Evolutionary conservation across 2,329 filamentous ascomycete species (phyloP).

Genomic region (Pseudogymnoascus pannorum): DNA sequence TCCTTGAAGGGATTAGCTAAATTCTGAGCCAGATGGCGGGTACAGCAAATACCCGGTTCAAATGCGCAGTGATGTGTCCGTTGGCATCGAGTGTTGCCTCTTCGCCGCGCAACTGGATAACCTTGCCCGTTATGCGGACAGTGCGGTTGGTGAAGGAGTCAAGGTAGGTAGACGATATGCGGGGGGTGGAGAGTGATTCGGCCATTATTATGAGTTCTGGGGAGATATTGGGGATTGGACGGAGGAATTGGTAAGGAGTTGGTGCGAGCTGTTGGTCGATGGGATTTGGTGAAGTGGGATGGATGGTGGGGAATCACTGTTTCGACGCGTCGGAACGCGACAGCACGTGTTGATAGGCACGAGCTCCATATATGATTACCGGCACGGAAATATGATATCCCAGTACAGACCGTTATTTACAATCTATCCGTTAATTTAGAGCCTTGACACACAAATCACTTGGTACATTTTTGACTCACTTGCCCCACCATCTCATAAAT

Average conservation of each 20-base stretch:
- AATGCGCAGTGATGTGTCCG: constrained; percentile 64
- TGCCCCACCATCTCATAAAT: constrained; percentile 9
- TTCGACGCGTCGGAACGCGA: constrained; percentile 9
- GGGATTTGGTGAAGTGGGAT: constrained; percentile 2
- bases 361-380: neutral
- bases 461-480: constrained; percentile 6
- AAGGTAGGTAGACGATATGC: constrained; percentile 74
- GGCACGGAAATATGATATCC: neutral
- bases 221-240: neutral
- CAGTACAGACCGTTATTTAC: neutral
- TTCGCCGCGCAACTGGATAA: constrained; percentile 74
- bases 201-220: constrained; percentile 47
- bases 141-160: constrained; percentile 66
- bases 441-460: neutral
- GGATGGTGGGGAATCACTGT: constrained; percentile 8
- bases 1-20: constrained; percentile 44
- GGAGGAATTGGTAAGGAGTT: neutral
- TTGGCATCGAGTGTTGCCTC: constrained; percentile 73
- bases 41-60: constrained; percentile 55
- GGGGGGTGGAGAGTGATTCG: constrained; percentile 64
- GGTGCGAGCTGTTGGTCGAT: constrained; percentile 9
- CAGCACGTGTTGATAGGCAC: constrained; percentile 3
- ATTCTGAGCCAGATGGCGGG: neutral
- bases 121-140: constrained; percentile 80
- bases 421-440: neutral